Evolutionary conservation across 2,329 filamentous ascomycete genomes (phyloP), one percentile per base, ranked within the genome.

Genomic region (Ramularia endophylla): DNA sequence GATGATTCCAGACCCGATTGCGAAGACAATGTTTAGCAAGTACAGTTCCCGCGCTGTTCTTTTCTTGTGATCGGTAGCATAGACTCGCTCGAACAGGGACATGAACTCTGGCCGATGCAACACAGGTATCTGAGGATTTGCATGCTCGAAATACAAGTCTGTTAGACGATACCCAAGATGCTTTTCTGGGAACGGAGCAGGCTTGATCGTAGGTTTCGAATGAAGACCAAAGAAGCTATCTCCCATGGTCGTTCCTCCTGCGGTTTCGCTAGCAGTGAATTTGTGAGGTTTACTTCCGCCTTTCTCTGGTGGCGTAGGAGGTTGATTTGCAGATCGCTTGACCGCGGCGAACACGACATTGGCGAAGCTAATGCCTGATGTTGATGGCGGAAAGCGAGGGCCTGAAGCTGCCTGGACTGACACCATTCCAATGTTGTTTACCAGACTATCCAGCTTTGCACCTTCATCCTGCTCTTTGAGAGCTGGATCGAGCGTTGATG

Each of bases 151-250:
- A 63, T 95, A 97, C 27, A 95, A 75, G 40, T 81, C 78, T 27
- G 87, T 81, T 13, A 97, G 73, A 45, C 80, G 77, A 40, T 77
- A 66, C 1, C 81, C 90, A 2, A 95, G 71, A 22, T 85, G 78
- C 49, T 77, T 80, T 48, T 85, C 80, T 0, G 92, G 92, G 54
- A 97, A 95, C 1, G 80, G 74, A 1, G 89, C 89, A 32, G 85
- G 85, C 47, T 85, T 81, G 59, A 95, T 92, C 12, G 81, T 87
- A 2, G 89, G 87, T 55, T 85, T 89, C 2, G 87, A 94, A 55
- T 95, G 88, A 32, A 97, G 70, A n/a, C 90, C 90, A 59, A 97
- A 97, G 71, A 95, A 95, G 0, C 88, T 94, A 65, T 97, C 90
- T 44, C 89, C 78, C 83, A 95, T 92, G 9, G 85, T 87, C 13